Percentiles rank a stretch among this genome's conserved stretches.
These are phyloP conservation scores for Pythium rhizo-oryzae DNA, from an alignment of 352 stramenopile genomes.

Conservation along the genomic window DNA sequence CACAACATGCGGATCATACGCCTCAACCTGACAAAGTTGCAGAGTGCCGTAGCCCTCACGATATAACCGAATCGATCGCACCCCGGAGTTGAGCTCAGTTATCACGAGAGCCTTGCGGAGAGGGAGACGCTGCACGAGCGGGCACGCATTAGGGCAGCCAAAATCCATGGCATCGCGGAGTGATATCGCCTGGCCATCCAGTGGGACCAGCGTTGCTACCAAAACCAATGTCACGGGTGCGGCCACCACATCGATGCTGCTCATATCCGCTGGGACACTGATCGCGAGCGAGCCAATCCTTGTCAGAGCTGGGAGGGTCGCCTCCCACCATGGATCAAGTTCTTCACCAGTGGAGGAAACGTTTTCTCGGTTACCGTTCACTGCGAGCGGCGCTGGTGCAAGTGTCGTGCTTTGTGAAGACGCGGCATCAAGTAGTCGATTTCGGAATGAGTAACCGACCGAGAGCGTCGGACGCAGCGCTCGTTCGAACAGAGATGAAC, in stretches of 20 bases:
- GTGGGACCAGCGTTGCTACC: slow-evolving; percentile 38
- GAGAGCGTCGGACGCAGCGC: slow-evolving; percentile 47
- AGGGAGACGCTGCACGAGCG: slow-evolving; percentile 28
- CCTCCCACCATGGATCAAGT: slow-evolving; percentile 61
- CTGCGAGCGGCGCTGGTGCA: slow-evolving; percentile 21
- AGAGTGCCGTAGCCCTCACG: slow-evolving; percentile 39
- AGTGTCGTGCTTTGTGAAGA: slow-evolving; percentile 49
- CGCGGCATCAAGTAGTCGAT: slow-evolving; percentile 32
- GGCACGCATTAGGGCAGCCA: slow-evolving; percentile 54
- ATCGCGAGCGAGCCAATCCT: slow-evolving; percentile 57
- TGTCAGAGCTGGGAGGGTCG: slow-evolving; percentile 36
- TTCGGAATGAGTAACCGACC: slow-evolving; percentile 53
- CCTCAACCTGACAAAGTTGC: slow-evolving; percentile 52
- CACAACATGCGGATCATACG: slow-evolving; percentile 48
- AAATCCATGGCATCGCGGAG: not conserved
- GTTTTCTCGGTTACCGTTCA: slow-evolving; percentile 10
- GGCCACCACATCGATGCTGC: slow-evolving; percentile 5
- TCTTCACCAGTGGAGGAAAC: slow-evolving; percentile 33
- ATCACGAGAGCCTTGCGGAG: slow-evolving; percentile 49
- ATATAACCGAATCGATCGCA: slow-evolving; percentile 56
- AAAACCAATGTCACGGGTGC: slow-evolving; percentile 31
- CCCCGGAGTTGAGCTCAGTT: slow-evolving; percentile 51
- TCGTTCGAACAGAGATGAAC: slow-evolving; percentile 64
- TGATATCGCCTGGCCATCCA: slow-evolving; percentile 2
- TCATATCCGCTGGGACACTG: slow-evolving; percentile 44